Evolutionary conservation across 345 rosid species (phyloP).

Genomic region (Euphorbia tirucalli): DNA sequence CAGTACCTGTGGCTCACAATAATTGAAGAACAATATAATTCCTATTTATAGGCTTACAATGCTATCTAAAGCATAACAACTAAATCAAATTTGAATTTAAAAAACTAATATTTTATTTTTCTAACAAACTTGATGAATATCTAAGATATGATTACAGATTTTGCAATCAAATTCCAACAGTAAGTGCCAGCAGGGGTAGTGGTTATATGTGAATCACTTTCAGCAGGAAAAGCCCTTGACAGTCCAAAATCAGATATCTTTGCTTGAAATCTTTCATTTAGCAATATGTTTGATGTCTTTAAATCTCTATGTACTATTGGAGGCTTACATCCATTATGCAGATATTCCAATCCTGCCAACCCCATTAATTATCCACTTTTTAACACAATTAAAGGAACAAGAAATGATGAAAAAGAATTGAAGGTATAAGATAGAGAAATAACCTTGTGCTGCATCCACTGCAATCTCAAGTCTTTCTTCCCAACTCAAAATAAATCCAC

Average conservation of each 20-base stretch:
- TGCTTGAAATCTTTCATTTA: conserved; percentile 2
- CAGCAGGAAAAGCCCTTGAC: conserved; percentile 7
- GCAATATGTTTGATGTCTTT: conserved; percentile 13
- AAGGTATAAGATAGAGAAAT: neutral
- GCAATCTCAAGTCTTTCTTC: conserved; percentile 8
- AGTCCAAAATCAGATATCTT: conserved; percentile 18
- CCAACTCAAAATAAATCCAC: neutral
- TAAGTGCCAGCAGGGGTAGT: neutral
- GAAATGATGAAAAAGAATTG: neutral
- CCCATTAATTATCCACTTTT: neutral
- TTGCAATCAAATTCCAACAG: too few species aligned
- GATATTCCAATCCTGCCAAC: conserved; percentile 12
- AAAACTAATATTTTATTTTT: too few species aligned
- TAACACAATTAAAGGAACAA: too few species aligned
- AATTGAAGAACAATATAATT: too few species aligned
- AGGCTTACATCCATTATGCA: conserved; percentile 10
- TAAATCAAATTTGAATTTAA: too few species aligned
- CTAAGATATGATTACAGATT: too few species aligned
- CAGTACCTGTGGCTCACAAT: too few species aligned
- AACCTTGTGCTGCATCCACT: conserved; percentile 7
- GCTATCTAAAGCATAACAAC: too few species aligned
- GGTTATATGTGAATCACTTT: neutral
- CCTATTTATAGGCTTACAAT: too few species aligned
- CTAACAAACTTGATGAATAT: too few species aligned
- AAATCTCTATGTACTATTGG: conserved; percentile 18